Conservation (phyloP, 2,329 filamentous ascomycete species). For the Penicillium sp. region DNA sequence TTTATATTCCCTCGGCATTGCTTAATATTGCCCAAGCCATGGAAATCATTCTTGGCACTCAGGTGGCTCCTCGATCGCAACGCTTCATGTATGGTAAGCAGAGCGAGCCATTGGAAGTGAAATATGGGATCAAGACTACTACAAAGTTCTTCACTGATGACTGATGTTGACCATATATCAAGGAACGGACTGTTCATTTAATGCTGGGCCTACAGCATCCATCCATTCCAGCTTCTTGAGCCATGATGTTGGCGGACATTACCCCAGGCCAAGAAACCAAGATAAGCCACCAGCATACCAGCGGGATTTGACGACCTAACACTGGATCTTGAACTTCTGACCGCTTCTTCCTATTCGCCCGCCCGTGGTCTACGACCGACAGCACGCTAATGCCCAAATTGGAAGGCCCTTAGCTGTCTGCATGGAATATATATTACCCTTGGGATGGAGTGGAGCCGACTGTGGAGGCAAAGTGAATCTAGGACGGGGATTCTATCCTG, state of each 20-base stretch:
- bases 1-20: constrained; percentile 17
- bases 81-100: not conserved
- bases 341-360: constrained; percentile 20
- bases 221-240: not conserved
- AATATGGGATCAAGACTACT: not conserved
- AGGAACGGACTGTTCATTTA: not conserved
- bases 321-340: constrained; percentile 10
- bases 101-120: constrained; percentile 3
- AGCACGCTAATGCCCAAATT: constrained; percentile 15
- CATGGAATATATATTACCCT: constrained; percentile 16
- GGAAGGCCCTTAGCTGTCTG: constrained; percentile 18
- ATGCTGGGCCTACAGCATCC: no score
- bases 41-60: constrained; percentile 15
- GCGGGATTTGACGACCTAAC: not conserved
- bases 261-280: constrained; percentile 12
- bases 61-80: constrained; percentile 9
- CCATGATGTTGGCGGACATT: constrained; percentile 7
- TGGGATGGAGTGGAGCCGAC: constrained; percentile 16
- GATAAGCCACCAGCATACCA: constrained; percentile 11
- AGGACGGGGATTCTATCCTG: constrained; percentile 10
- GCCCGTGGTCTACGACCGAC: constrained; percentile 3
- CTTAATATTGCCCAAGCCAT: constrained; percentile 19
- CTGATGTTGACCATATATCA: not conserved
- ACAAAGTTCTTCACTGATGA: not conserved
- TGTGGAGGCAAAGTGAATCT: constrained; percentile 20